phyloP scores from a whole-genome alignment of 1,139 yeast genomes.

The Blastobotrys indianensis region DNA sequence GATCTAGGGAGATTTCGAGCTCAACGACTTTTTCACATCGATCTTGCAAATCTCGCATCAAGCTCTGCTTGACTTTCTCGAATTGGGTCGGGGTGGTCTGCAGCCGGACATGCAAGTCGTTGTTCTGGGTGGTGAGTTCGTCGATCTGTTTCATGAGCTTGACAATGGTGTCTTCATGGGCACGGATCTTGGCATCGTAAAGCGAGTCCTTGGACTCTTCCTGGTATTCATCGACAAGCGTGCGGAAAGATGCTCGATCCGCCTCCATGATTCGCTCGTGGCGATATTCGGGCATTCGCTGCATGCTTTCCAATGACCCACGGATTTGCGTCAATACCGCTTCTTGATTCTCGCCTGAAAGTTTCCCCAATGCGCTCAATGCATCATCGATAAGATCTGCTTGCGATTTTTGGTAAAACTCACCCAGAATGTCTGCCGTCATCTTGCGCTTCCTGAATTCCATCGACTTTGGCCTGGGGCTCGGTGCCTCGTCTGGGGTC shows the following conservation, averaged over 20 bases:
- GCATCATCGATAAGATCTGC: conserved; percentile 9
- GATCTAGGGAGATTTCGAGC: conserved; percentile 40
- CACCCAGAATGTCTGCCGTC: conserved; percentile 8
- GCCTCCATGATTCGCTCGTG: conserved; percentile 6
- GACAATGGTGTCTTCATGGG: conserved; percentile 23
- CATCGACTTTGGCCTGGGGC: background rate
- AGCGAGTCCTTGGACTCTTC: conserved; percentile 14
- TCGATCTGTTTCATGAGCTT: conserved; percentile 22
- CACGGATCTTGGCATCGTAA: conserved; percentile 19
- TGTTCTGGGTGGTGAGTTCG: conserved; percentile 17
- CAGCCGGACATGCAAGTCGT: conserved; percentile 13
- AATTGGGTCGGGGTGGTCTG: conserved; percentile 18
- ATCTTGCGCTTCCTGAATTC: background rate
- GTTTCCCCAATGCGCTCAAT: background rate
- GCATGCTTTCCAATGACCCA: conserved; percentile 4
- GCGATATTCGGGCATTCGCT: conserved; percentile 7
- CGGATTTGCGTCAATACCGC: conserved; percentile 3
- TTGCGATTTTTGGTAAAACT: conserved; percentile 9
- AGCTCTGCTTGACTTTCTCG: conserved; percentile 33
- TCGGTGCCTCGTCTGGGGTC: background rate
- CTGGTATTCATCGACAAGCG: conserved; percentile 6
- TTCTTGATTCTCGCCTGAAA: conserved; percentile 1
- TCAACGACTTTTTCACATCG: conserved; percentile 42
- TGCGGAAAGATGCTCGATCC: conserved; percentile 5
- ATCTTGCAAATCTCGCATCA: conserved; percentile 40